Evolutionary conservation across 2,329 filamentous ascomycete genomes (phyloP).

Genomic region (Cordyceps javanica): DNA sequence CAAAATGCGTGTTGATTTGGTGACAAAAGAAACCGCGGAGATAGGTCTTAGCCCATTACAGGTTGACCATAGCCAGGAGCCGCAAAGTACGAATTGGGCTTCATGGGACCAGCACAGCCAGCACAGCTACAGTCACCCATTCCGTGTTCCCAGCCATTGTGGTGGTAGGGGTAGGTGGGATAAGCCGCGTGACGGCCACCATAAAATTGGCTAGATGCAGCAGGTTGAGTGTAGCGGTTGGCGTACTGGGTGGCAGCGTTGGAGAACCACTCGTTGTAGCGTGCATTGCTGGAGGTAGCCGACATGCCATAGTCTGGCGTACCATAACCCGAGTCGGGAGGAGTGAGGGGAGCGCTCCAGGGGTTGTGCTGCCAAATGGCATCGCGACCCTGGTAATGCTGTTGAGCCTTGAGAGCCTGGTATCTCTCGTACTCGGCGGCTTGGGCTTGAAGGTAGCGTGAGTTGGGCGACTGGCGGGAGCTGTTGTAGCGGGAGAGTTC

Average conservation of each 20-base stretch:
- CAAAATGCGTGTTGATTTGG: conserved; percentile 10
- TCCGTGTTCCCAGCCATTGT: conserved; percentile 45
- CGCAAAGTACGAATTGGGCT: conserved; percentile 43
- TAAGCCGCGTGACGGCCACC: conserved; percentile 38
- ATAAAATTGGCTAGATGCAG: conserved; percentile 35
- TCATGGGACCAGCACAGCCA: conserved; percentile 39
- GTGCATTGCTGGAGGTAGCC: conserved; percentile 46
- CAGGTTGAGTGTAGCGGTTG: conserved; percentile 38
- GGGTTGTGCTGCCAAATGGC: conserved; percentile 39
- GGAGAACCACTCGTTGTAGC: conserved; percentile 53
- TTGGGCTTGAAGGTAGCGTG: conserved; percentile 49
- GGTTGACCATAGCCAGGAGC: conserved; percentile 46
- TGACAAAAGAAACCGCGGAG: conserved; percentile 19
- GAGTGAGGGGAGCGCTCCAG: conserved; percentile 46
- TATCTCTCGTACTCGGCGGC: conserved; percentile 47
- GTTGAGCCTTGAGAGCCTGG: conserved; percentile 38
- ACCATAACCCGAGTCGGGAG: conserved; percentile 56
- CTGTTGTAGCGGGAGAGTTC: conserved; percentile 34
- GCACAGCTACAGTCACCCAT: conserved; percentile 44
- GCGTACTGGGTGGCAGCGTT: conserved; percentile 38
- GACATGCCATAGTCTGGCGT: conserved; percentile 54
- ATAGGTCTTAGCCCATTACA: conserved; percentile 43
- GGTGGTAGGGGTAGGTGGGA: conserved; percentile 36
- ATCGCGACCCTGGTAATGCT: conserved; percentile 40
- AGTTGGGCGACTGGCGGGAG: conserved; percentile 31